A percentile compares a stretch with the other conserved stretches of the same genome.
Evolutionary conservation across 345 rosid genomes (phyloP).

Genomic region (Combretum micranthum): DNA sequence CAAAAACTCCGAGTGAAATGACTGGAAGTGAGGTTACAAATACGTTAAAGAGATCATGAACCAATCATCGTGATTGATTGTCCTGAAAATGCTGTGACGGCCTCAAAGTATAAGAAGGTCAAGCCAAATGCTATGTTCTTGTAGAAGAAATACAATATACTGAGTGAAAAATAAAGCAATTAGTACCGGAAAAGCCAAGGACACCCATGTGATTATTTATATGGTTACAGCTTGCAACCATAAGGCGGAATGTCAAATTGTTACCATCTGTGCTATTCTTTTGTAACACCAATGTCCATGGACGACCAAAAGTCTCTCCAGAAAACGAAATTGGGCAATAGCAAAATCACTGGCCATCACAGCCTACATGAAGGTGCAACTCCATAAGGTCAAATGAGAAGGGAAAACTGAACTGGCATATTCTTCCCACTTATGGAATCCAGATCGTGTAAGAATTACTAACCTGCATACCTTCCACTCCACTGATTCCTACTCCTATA

Average conservation of each 20-base stretch:
- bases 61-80: slow-evolving; percentile 91
- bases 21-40: slow-evolving; percentile 91
- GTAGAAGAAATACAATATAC: slow-evolving; percentile 99
- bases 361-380: slow-evolving; percentile 48
- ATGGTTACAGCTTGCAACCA: not conserved
- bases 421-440: not conserved
- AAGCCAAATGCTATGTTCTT: slow-evolving; percentile 98
- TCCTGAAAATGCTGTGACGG: slow-evolving; percentile 89
- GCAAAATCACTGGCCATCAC: slow-evolving; percentile 99
- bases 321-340: slow-evolving; percentile 86
- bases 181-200: not conserved
- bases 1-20: slow-evolving; percentile 93
- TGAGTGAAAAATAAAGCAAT: slow-evolving; percentile 23
- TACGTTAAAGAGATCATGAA: slow-evolving; percentile 90
- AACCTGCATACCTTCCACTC: slow-evolving; percentile 99
- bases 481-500: slow-evolving; percentile 99
- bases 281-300: slow-evolving; percentile 99
- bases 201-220: slow-evolving; percentile 3
- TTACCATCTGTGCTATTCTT: slow-evolving; percentile 99
- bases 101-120: slow-evolving; percentile 98
- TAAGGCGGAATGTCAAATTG: slow-evolving; percentile 4
- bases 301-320: slow-evolving; percentile 96
- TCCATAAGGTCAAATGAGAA: not conserved
- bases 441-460: slow-evolving; percentile 9
- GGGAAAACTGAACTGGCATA: not conserved